Base-by-base conservation (phyloP, 2,329 filamentous ascomycete species). In the Talaromyces pinophilus region DNA sequence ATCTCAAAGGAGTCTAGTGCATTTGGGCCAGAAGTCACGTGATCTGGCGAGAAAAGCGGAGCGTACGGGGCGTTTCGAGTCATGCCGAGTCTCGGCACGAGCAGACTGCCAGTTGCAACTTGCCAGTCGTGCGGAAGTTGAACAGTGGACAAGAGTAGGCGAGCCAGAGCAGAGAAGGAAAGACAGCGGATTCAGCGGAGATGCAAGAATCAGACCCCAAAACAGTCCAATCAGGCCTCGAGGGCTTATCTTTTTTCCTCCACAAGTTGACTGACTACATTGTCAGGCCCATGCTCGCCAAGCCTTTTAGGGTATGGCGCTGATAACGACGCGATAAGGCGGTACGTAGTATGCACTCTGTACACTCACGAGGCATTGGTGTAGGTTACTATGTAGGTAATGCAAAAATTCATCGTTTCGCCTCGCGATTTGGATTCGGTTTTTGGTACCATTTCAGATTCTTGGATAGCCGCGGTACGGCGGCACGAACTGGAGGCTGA, bases 241-340 rank as follows among this genome's bases (percentile, higher is more conserved):
- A 13, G 17, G 22, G 38, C 38, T 61, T 61, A 61, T 61, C 59
- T 61, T 60, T 60, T 22, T 19, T 42, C 7, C 52, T 55, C 7
- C 17, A n/a, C 28, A 17, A 25, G n/a, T 13, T 48, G 44, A 13
- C 1, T 13, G 35, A 28, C 55, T 59, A 59, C 25, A 28, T 30
- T 10, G n/a, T 42, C 38, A 25, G 35, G 55, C 30, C 19, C 30
- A 42, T 59, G 33, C 55, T 19, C 57, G 57, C 59, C 59, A 61
- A 61, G 59, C 28, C 3, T 35, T 48, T 35, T 48, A 35, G 59
- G 19, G 30, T 28, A 17, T 54, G 28, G n/a, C 7, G 11, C 28
- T 46, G 42, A 61, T 48, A 48, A 61, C 30, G 33, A 8, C 33
- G 3, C 17, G 19, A 35, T 4, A 30, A 40, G 50, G 13, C 48